Evolutionary conservation across 768 basidiomycete genomes (phyloP).

Genomic region (Leccinum ochraceum): DNA sequence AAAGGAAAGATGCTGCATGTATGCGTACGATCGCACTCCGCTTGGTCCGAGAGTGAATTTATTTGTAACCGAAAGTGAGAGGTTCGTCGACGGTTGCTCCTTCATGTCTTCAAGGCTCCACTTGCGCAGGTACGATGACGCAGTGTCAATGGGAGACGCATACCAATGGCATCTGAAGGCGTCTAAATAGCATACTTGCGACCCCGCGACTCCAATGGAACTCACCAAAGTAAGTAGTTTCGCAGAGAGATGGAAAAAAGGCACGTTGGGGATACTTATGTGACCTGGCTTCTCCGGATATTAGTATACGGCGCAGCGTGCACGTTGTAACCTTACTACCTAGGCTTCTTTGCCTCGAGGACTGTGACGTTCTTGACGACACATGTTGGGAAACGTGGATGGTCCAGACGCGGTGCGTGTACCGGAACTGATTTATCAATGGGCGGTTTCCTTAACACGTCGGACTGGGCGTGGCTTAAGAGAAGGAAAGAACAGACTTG

Average conservation of each 20-base stretch:
- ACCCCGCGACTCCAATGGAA: constrained; percentile 15
- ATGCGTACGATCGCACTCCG: constrained; percentile 2
- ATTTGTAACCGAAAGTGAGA: not conserved
- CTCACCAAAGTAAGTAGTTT: not conserved
- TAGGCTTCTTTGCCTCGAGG: not conserved
- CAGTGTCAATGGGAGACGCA: constrained; percentile 4
- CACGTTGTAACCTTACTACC: not conserved
- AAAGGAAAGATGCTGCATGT: not conserved
- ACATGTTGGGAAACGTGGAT: not conserved
- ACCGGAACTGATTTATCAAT: not conserved
- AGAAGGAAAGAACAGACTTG: no score
- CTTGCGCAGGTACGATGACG: not conserved
- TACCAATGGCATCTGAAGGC: constrained; percentile 9
- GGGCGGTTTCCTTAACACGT: no score
- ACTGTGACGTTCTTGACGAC: not conserved
- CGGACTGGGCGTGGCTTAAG: no score
- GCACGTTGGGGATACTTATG: not conserved
- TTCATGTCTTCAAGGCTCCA: not conserved
- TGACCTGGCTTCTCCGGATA: not conserved
- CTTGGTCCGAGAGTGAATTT: not conserved
- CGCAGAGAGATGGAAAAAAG: not conserved
- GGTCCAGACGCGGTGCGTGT: no score
- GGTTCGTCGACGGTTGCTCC: not conserved
- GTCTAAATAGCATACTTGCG: constrained; percentile 4
- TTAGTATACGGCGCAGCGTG: not conserved